Conservation (phyloP, 768 basidiomycete genomes). For the Tylopilus rubrobrunneus region DNA sequence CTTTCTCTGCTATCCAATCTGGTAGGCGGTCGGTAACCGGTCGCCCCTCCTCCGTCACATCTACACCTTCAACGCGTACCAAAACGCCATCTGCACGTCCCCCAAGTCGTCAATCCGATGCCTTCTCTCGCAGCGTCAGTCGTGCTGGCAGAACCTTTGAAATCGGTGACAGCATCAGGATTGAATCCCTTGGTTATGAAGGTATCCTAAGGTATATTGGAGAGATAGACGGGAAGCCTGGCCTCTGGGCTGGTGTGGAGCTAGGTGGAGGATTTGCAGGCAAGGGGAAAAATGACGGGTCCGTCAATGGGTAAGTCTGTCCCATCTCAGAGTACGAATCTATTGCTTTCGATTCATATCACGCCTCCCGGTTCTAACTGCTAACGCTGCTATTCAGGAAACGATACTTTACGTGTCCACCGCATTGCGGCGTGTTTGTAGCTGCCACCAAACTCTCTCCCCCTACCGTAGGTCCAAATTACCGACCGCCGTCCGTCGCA, state of each 20-base stretch:
- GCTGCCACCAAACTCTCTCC: slow-evolving; percentile 75
- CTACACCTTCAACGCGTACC: slow-evolving; percentile 41
- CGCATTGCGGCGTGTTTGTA: slow-evolving; percentile 89
- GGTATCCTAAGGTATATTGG: slow-evolving; percentile 80
- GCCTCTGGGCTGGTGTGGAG: slow-evolving; percentile 93
- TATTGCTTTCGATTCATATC: background rate
- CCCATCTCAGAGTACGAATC: background rate
- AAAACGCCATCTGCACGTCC: slow-evolving; percentile 61
- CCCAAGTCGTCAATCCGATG: slow-evolving; percentile 65
- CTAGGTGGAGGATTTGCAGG: slow-evolving; percentile 80
- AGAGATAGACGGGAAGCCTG: slow-evolving; percentile 83
- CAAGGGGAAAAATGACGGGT: slow-evolving; percentile 94
- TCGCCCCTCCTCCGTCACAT: slow-evolving; percentile 60
- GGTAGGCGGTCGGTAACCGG: slow-evolving; percentile 47
- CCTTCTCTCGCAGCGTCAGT: slow-evolving; percentile 43
- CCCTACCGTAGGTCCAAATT: slow-evolving; percentile 60
- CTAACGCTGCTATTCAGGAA: slow-evolving; percentile 42
- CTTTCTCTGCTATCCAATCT: slow-evolving; percentile 39
- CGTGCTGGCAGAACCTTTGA: slow-evolving; percentile 50
- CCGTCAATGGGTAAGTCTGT: slow-evolving; percentile 74
- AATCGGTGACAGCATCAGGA: slow-evolving; percentile 78
- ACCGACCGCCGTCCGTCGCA: slow-evolving; percentile 74
- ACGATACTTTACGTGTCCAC: slow-evolving; percentile 82
- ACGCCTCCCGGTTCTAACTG: background rate
- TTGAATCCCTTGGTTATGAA: slow-evolving; percentile 87